Evolutionary conservation across 2,329 filamentous ascomycete genomes (phyloP), one percentile per base, ranked within the genome.

Genomic region (Chaetomium sp.): DNA sequence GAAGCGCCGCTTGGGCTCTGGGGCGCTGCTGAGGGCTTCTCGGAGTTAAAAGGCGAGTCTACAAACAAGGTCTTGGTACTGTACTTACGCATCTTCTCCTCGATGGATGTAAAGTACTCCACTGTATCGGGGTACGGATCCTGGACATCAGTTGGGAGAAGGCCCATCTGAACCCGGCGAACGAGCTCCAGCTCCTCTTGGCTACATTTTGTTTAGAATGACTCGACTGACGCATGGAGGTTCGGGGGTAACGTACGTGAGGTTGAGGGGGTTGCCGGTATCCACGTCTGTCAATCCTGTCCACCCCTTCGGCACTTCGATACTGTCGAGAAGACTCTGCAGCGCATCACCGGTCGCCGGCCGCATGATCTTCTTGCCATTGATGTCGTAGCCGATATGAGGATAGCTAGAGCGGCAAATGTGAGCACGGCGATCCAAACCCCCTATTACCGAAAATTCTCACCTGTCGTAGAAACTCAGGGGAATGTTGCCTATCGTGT

Each of bases 381-480:
- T 96, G 80, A 99, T 98, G 73, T 97, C 92, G 79, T 99, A 99
- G 65, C 95, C 95, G 75, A 99, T 97, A 76, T 99, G 95, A 58
- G 95, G 95, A 75, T 97, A 99, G 57, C 69, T 71, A 25, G 23
- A 33, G 19, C 60, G 13, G 13, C 13, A 31, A 51, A 6, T 23
- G 38, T 65, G 50, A 67, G 54, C 25, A 45, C 10, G 42, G 21
- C 3, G 21, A 33, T 29, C 23, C 38, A 29, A 29, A 49, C 38
- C 21, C 9, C 7, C 16, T 2, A 21, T 23, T 9, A 31, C 5
- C 3, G 3, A 1, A 19, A 2, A 21, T 25, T 38, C 62, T n/a
- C 16, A 70, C 42, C 92, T 90, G 76, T 99, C 95, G 81, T 99
- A 99, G 79, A 97, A 98, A 3, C 91, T 90, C 57, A 98, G 81